Evolutionary conservation across 1,139 yeast genomes (phyloP), one percentile per base, ranked within the genome.

Genomic region (Arxiozyma slooffiae): DNA sequence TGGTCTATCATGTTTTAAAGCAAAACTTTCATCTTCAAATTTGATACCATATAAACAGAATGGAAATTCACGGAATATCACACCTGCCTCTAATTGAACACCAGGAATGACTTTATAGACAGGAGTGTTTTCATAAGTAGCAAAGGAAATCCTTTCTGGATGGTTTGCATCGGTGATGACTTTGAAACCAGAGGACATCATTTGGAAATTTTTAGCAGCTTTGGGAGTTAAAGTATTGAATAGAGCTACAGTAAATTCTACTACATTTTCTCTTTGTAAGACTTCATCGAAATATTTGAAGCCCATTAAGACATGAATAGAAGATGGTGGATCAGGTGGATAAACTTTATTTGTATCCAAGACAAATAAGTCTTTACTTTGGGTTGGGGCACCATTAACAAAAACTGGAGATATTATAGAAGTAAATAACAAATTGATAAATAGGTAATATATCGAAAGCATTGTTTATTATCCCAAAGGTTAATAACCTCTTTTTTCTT

Each of bases 31-130:
- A 66, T 84, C 92, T 37, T 74, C 75, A 59, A 82, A 79, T 62
- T 76, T 75, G 58, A 71, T 74, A 52, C 89, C 90, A 68, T 77
- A 81, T 62, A 82, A 79, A 46, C 87, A 81, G 71, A 81, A 79
- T 65, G 95, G 94, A 60, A 90, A 80, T 62, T 92, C 92, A 70
- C 84, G 85, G 71, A 94, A 81, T 74, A 87, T 84, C 66, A 81
- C 84, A 67, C 90, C 92, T 63, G 89, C 88, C 70, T 82, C 88
- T 60, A 83, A 77, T 80, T 83, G 79, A 68, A 81, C 82, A 54
- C 75, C 75, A 49, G 81, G 78, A 51, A 82, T 80, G 48, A 84
- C 79, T 63, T 86, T 73, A 71, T 81, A 86, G 76, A 82, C 80
- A 42, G 75, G 63, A 20, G 86, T 76, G 48, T 72, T 71, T 53